phyloP scores from a whole-genome alignment of 352 stramenopile species.

The Globisporangium alternatum region DNA sequence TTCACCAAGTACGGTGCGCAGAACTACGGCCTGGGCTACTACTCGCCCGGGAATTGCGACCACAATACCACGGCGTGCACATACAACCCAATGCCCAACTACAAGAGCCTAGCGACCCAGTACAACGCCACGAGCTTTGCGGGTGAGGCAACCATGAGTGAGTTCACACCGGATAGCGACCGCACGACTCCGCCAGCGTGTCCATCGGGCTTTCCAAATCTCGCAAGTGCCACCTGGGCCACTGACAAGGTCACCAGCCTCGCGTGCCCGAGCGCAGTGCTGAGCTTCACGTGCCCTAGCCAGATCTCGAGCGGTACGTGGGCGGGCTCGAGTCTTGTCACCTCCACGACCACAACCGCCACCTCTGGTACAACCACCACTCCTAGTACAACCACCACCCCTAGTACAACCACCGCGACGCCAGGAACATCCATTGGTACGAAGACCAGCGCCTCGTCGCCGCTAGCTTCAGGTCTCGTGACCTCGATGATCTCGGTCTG shows the following conservation, averaged over 20 bases:
- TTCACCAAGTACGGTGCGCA: constrained; percentile 71
- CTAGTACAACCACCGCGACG: background rate
- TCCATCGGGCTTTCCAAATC: background rate
- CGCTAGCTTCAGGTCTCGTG: background rate
- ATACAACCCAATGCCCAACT: constrained; percentile 81
- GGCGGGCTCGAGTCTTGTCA: background rate
- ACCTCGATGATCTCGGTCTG: constrained; percentile 2
- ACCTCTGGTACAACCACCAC: background rate
- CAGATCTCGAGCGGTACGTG: constrained; percentile 5
- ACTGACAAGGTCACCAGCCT: constrained; percentile 6
- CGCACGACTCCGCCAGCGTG: background rate
- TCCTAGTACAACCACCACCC: too few relatives aligned
- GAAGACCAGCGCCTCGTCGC: background rate
- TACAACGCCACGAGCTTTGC: constrained; percentile 52
- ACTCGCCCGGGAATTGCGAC: constrained; percentile 66
- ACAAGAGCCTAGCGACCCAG: constrained; percentile 52
- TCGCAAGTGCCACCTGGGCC: background rate
- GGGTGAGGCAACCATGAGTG: constrained; percentile 18
- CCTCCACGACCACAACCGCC: background rate
- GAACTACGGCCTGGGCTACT: constrained; percentile 89
- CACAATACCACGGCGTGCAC: constrained; percentile 44
- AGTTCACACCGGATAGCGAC: background rate
- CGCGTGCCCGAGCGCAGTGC: constrained; percentile 12
- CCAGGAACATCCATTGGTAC: too few relatives aligned
- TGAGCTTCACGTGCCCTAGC: constrained; percentile 5